Conservation (phyloP, 805 yeast species). For the Candida montana region DNA sequence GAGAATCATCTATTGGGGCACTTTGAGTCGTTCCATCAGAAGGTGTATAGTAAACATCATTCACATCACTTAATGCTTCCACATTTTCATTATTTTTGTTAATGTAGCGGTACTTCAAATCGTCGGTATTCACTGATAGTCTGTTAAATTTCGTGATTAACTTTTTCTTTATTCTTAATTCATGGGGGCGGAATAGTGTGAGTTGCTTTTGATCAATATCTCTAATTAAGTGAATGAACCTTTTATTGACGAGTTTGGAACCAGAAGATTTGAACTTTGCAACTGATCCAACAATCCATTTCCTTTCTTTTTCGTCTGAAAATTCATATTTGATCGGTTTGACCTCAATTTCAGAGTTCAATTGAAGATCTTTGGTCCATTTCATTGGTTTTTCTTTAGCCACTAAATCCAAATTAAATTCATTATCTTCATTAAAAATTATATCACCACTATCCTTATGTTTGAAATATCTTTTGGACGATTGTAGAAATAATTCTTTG, state of each 20-base stretch:
- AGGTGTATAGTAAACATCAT: conserved; percentile 25
- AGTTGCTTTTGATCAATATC: conserved; percentile 27
- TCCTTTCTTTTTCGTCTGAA: conserved; percentile 23
- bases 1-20: conserved; percentile 54
- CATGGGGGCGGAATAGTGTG: conserved; percentile 30
- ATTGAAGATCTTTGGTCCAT: background rate
- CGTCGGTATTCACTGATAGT: background rate
- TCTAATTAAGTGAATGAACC: conserved; percentile 27
- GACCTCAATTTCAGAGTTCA: conserved; percentile 1
- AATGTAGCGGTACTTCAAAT: conserved; percentile 1
- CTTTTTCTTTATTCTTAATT: conserved; percentile 33
- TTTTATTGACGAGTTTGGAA: conserved; percentile 21
- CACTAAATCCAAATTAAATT: background rate
- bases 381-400: conserved; percentile 7
- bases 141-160: conserved; percentile 27
- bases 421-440: background rate
- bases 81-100: conserved; percentile 1
- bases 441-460: conserved; percentile 15
- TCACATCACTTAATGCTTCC: conserved; percentile 1
- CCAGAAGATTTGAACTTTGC: conserved; percentile 31
- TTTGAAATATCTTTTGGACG: conserved; percentile 5
- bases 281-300: conserved; percentile 41
- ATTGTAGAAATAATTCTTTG: conserved; percentile 12
- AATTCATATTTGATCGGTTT: conserved; percentile 27
- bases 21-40: conserved; percentile 50